Percentiles rank a stretch among this genome's conserved stretches.
Conservation (phyloP, 805 yeast genomes). For the Cyberlindnera euphorbiae region DNA sequence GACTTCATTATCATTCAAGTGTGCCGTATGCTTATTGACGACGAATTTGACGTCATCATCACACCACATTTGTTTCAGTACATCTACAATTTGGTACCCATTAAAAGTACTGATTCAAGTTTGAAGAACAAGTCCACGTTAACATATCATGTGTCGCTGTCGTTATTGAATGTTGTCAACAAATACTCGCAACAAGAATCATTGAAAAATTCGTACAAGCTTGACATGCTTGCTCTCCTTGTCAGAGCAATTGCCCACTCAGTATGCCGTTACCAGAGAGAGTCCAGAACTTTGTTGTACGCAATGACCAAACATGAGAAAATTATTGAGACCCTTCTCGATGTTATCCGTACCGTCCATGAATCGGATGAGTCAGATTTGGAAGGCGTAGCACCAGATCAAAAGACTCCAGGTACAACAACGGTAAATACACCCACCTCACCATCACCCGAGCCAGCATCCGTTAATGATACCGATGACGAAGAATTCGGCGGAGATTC, state of each 20-base stretch:
- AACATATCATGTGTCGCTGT: constrained; percentile 46
- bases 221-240: constrained; percentile 56
- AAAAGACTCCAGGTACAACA: constrained; percentile 1
- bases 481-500: constrained; percentile 10
- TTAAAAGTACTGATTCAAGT: constrained; percentile 30
- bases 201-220: constrained; percentile 33
- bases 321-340: constrained; percentile 19
- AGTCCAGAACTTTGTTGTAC: constrained; percentile 51
- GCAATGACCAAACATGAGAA: constrained; percentile 37
- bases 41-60: constrained; percentile 30
- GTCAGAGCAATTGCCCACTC: constrained; percentile 51
- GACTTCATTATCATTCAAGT: constrained; percentile 59
- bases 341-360: constrained; percentile 4
- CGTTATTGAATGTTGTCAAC: constrained; percentile 37
- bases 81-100: constrained; percentile 55
- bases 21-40: constrained; percentile 36
- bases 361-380: neutral
- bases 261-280: constrained; percentile 43
- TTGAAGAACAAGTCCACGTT: constrained; percentile 29
- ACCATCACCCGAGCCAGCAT: constrained; percentile 8
- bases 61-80: constrained; percentile 52
- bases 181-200: constrained; percentile 26
- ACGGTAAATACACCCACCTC: constrained; percentile 6
- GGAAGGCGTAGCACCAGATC: constrained; percentile 7
- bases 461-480: constrained; percentile 4